A percentile compares a stretch with the other conserved stretches of the same genome.
Conservation (phyloP, 2,329 filamentous ascomycete genomes). For the Fonsecaea monophora region DNA sequence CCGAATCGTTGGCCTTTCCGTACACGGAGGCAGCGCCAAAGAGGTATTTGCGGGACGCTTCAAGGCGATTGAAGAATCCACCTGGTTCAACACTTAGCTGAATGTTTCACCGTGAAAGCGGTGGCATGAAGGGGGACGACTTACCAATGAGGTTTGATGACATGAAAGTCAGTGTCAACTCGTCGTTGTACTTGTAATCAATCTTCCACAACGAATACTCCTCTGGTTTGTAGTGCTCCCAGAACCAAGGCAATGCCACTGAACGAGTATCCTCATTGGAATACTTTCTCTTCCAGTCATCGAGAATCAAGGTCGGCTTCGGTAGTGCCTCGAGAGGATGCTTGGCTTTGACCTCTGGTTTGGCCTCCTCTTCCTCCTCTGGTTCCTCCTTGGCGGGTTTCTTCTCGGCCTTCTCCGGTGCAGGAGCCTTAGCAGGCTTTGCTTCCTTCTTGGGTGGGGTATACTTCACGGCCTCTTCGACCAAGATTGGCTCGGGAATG, state of each 20-base stretch:
- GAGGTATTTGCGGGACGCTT: conserved; percentile 96
- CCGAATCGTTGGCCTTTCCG: conserved; percentile 83
- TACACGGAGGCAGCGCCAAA: conserved; percentile 92
- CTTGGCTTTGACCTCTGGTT: conserved; percentile 79
- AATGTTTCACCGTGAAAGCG: conserved; percentile 14
- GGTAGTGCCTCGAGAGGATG: conserved; percentile 89
- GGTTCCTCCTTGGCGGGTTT: conserved; percentile 59
- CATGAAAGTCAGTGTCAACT: conserved; percentile 98
- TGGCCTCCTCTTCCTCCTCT: conserved; percentile 66
- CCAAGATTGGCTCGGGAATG: conserved; percentile 74
- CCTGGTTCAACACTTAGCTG: conserved; percentile 49
- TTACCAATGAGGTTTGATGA: conserved; percentile 91
- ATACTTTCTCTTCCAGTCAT: conserved; percentile 99
- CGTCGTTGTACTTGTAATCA: conserved; percentile 99
- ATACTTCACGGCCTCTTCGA: conserved; percentile 80
- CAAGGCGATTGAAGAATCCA: conserved; percentile 96
- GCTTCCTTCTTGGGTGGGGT: conserved; percentile 74
- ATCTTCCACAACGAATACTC: conserved; percentile 96
- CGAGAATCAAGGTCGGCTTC: conserved; percentile 79
- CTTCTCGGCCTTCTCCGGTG: conserved; percentile 52
- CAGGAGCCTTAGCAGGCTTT: conserved; percentile 72
- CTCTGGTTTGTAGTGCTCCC: conserved; percentile 90
- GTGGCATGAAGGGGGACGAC: conserved; percentile 39
- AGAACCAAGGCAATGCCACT: conserved; percentile 94
- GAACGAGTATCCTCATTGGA: conserved; percentile 89